Conservation (phyloP, 1,139 yeast species). For the Candida sanyaensis region DNA sequence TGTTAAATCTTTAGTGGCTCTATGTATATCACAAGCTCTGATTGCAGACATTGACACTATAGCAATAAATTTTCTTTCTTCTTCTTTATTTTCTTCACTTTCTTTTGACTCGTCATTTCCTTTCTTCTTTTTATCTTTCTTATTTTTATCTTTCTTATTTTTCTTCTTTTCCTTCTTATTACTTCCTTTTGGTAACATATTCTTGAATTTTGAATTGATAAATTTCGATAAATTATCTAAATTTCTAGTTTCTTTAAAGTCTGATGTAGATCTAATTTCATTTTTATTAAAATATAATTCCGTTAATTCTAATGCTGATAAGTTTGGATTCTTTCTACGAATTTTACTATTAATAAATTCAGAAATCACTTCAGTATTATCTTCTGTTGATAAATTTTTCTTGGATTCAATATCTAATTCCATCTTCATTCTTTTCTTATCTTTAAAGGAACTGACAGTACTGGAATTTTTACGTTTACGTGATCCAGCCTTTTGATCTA, state of each 20-base stretch:
- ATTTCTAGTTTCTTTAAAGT: constrained; percentile 45
- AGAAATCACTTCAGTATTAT: constrained; percentile 54
- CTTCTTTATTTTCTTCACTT: constrained; percentile 21
- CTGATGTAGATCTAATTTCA: constrained; percentile 53
- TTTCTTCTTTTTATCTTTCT: constrained; percentile 13
- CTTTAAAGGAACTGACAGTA: constrained; percentile 36
- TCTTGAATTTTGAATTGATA: constrained; percentile 42
- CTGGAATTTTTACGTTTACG: constrained; percentile 14
- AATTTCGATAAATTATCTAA: constrained; percentile 50
- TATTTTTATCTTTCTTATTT: constrained; percentile 21
- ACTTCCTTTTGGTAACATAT: constrained; percentile 37
- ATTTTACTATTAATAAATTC: constrained; percentile 60
- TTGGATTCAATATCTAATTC: constrained; percentile 58
- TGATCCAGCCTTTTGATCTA: constrained; percentile 6
- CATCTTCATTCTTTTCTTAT: constrained; percentile 60
- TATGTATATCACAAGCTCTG: constrained; percentile 70
- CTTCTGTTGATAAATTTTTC: constrained; percentile 46
- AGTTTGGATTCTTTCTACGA: constrained; percentile 51
- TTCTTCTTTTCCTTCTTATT: constrained; percentile 27
- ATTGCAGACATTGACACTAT: constrained; percentile 68
- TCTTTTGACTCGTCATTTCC: constrained; percentile 14
- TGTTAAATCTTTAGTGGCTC: constrained; percentile 55
- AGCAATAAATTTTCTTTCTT: constrained; percentile 50
- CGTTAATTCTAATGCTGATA: constrained; percentile 62
- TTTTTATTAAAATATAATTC: constrained; percentile 55